phyloP scores from a whole-genome alignment of 345 rosid genomes.

The Litchi chinensis region DNA sequence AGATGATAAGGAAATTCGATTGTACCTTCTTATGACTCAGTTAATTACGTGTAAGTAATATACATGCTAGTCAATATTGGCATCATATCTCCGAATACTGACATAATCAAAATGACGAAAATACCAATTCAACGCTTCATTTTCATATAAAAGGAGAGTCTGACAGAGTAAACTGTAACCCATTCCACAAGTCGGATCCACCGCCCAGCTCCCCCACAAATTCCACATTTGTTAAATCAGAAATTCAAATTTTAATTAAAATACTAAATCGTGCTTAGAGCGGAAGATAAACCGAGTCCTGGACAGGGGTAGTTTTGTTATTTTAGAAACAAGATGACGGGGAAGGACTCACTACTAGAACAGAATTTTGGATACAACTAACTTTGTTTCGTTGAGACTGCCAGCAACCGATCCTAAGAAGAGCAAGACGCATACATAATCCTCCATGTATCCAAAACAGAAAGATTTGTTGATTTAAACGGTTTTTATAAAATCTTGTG shows the following conservation, averaged over 20 bases:
- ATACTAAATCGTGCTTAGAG: background rate
- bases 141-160: background rate
- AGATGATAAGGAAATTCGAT: too few relatives aligned
- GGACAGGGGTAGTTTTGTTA: slow-evolving; percentile 10
- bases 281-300: background rate
- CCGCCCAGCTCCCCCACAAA: slow-evolving; percentile 20
- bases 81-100: background rate
- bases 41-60: background rate
- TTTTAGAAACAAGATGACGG: slow-evolving; percentile 7
- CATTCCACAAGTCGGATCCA: slow-evolving; percentile 18
- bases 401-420: slow-evolving; percentile 33
- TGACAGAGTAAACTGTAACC: slow-evolving; percentile 7
- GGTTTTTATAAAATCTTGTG: slow-evolving; percentile 6
- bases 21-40: background rate
- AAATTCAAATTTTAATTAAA: background rate
- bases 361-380: slow-evolving; percentile 23
- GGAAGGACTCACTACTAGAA: background rate
- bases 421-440: slow-evolving; percentile 6
- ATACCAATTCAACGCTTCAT: slow-evolving; percentile 1
- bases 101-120: background rate
- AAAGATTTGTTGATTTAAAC: background rate
- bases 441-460: background rate
- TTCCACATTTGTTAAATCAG: background rate
- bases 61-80: background rate
- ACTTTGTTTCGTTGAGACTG: slow-evolving; percentile 34